These are phyloP conservation scores for Oehlia diaphana DNA, from an alignment of 192 early-diverging fungal genomes.

Conservation along the genomic window DNA sequence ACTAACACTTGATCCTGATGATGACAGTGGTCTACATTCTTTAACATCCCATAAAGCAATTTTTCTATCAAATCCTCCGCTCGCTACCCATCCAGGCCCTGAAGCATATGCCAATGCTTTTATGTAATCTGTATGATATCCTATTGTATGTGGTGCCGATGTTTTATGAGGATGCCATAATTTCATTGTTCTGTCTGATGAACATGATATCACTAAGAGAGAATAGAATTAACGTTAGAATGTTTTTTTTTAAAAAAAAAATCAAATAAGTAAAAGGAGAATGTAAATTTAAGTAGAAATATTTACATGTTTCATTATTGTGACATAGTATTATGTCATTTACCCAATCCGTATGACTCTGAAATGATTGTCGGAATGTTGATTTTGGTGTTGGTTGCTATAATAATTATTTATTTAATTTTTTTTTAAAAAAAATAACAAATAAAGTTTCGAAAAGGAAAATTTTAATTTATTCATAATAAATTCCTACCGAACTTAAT, in stretches of 20 bases:
- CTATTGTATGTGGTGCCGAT: slow-evolving; percentile 55
- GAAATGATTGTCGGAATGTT: slow-evolving; percentile 64
- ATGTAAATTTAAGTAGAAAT: neutral
- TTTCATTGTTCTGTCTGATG: slow-evolving; percentile 87
- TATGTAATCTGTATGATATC: slow-evolving; percentile 90
- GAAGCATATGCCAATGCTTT: slow-evolving; percentile 82
- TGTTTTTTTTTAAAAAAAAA: neutral
- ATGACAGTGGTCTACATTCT: slow-evolving; percentile 41
- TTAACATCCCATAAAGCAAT: slow-evolving; percentile 91
- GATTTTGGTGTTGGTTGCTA: slow-evolving; percentile 52
- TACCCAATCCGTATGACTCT: slow-evolving; percentile 95
- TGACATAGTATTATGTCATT: slow-evolving; percentile 87
- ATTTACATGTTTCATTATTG: slow-evolving; percentile 61
- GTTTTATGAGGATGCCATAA: slow-evolving; percentile 68
- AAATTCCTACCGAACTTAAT: neutral
- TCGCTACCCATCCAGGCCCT: slow-evolving; percentile 75
- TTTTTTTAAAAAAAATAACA: neutral
- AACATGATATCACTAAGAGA: slow-evolving; percentile 76
- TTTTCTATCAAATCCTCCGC: slow-evolving; percentile 86
- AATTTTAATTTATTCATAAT: no score
- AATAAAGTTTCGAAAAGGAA: neutral
- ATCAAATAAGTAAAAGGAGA: neutral
- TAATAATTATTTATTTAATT: neutral
- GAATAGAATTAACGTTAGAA: neutral
- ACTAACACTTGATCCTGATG: neutral